A percentile compares a stretch with the other conserved stretches of the same genome.
These are phyloP conservation scores for Phytophthora kernoviae DNA, from an alignment of 352 stramenopile species.

Conservation along the genomic window DNA sequence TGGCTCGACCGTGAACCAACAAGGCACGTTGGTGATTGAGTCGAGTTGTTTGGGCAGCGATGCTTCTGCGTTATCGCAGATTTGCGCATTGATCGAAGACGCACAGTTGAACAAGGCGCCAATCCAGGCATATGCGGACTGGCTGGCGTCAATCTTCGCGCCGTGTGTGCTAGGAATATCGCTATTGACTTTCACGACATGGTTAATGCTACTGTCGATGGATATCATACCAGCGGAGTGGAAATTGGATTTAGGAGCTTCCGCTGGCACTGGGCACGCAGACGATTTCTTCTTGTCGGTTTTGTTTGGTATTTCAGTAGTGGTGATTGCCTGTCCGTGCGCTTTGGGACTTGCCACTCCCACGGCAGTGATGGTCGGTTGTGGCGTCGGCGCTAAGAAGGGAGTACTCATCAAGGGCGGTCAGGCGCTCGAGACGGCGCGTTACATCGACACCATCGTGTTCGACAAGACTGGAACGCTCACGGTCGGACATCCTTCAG, in stretches of 20 bases:
- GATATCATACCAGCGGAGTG: slow-evolving; percentile 18
- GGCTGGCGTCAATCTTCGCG: slow-evolving; percentile 37
- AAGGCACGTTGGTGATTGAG: slow-evolving; percentile 87
- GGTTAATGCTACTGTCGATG: slow-evolving; percentile 17
- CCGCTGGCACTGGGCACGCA: slow-evolving; percentile 48
- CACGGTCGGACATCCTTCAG: slow-evolving; percentile 81
- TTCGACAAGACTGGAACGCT: slow-evolving; percentile 96
- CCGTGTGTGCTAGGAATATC: slow-evolving; percentile 26
- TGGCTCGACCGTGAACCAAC: slow-evolving; percentile 83
- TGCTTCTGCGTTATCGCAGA: slow-evolving; percentile 74
- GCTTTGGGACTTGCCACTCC: slow-evolving; percentile 83
- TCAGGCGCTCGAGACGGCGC: slow-evolving; percentile 75
- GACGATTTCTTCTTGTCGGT: slow-evolving; percentile 79
- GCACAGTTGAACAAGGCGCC: slow-evolving; percentile 89
- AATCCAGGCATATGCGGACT: slow-evolving; percentile 86
- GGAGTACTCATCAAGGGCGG: slow-evolving; percentile 91
- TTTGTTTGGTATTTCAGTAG: slow-evolving; percentile 88
- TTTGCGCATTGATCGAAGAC: slow-evolving; percentile 85
- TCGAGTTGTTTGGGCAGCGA: slow-evolving; percentile 75
- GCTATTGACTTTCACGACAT: slow-evolving; percentile 23
- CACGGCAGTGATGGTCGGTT: slow-evolving; percentile 89
- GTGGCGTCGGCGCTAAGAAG: slow-evolving; percentile 84
- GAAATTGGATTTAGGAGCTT: slow-evolving; percentile 26
- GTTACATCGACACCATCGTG: slow-evolving; percentile 87
- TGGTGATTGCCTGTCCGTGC: slow-evolving; percentile 89